These are phyloP conservation scores for Amphirosellinia nigrospora DNA, from an alignment of 495 filamentous ascomycete species.

Conservation along the genomic window DNA sequence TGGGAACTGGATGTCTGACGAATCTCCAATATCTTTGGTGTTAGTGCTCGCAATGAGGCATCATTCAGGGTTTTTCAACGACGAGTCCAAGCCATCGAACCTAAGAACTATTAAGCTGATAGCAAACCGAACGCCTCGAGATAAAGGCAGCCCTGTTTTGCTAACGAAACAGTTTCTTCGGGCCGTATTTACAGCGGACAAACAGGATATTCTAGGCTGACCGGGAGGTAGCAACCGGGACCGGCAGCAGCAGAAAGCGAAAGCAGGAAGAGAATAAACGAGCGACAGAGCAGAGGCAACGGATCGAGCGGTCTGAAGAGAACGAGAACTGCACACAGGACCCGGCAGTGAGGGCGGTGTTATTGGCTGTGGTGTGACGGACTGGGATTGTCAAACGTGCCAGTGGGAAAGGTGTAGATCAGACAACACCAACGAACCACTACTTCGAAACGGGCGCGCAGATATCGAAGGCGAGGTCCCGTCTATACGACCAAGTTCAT, in stretches of 20 bases:
- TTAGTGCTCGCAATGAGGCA: conserved; percentile 5
- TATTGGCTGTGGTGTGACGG: conserved; percentile 26
- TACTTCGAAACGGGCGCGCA: conserved; percentile 2
- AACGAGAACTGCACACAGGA: conserved; percentile 19
- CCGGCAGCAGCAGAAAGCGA: conserved; percentile 14
- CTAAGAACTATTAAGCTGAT: background rate
- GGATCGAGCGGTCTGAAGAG: conserved; percentile 15
- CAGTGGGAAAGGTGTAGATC: conserved; percentile 21
- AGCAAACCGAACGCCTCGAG: background rate
- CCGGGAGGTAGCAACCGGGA: conserved; percentile 20
- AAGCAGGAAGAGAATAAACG: conserved; percentile 14
- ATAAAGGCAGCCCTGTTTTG: background rate
- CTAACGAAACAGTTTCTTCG: background rate
- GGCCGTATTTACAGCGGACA: background rate
- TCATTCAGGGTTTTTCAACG: conserved; percentile 5
- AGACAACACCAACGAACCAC: conserved; percentile 17
- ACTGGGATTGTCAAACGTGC: conserved; percentile 23
- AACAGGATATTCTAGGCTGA: conserved; percentile 5
- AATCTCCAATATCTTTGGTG: conserved; percentile 28
- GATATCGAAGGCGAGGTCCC: conserved; percentile 1
- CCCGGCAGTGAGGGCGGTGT: conserved; percentile 23
- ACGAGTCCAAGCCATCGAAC: background rate
- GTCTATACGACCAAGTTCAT: conserved; percentile 32
- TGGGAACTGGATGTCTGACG: conserved; percentile 12
- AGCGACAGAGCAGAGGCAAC: conserved; percentile 11